phyloP scores from a whole-genome alignment of 169 alveolate genomes.

The Plasmodium knowlesi region DNA sequence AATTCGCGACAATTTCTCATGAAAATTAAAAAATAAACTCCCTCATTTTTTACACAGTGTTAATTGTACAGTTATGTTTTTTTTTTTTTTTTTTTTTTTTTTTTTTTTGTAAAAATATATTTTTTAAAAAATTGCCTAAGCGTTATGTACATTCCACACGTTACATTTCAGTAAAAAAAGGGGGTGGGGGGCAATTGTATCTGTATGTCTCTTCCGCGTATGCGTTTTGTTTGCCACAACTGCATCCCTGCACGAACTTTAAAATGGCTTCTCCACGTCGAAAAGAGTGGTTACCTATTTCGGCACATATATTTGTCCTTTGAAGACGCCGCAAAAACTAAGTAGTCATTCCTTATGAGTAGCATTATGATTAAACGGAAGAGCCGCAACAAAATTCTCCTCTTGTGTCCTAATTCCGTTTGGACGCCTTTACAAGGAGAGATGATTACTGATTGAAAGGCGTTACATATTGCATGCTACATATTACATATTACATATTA shows the following conservation, averaged over 20 bases:
- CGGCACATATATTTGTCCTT: not conserved
- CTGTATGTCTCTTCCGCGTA: not conserved
- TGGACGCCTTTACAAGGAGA: not conserved
- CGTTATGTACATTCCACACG: not conserved
- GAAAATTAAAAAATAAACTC: not conserved
- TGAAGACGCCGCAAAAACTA: not conserved
- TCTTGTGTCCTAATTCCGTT: not conserved
- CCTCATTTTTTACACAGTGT: not conserved
- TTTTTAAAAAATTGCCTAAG: not conserved
- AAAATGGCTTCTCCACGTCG: not conserved
- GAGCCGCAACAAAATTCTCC: not conserved
- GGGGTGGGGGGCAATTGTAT: not conserved
- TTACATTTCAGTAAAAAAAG: not conserved
- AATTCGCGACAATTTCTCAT: not conserved
- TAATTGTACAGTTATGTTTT: not conserved
- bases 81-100: not conserved
- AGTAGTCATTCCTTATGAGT: not conserved
- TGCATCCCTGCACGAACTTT: not conserved
- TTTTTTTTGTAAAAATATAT: not conserved
- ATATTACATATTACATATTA: too few relatives aligned
- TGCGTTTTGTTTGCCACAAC: not conserved
- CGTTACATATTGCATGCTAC: not conserved
- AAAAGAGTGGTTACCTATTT: not conserved
- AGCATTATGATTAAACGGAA: not conserved
- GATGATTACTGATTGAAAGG: not conserved